A percentile compares a stretch with the other conserved stretches of the same genome.
phyloP scores from a whole-genome alignment of 2,329 filamentous ascomycete genomes.

The Cordyceps fumosorosea region DNA sequence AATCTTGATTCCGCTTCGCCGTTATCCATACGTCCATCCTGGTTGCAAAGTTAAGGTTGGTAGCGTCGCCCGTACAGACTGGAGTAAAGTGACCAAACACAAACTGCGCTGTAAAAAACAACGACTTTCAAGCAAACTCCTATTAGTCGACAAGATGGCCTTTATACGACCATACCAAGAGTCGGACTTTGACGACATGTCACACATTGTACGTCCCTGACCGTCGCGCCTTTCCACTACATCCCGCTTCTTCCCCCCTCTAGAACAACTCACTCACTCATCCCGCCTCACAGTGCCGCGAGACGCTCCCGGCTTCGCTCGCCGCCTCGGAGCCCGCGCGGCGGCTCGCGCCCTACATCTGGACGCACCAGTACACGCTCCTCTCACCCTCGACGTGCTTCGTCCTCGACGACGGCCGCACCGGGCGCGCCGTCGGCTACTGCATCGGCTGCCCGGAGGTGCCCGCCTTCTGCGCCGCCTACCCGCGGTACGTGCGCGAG shows the following conservation, averaged over 20 bases:
- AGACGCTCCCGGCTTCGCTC: conserved; percentile 40
- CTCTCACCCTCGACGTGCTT: conserved; percentile 39
- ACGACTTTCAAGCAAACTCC: not conserved
- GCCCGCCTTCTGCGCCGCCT: conserved; percentile 30
- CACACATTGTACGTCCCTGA: conserved; percentile 31
- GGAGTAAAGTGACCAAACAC: no score
- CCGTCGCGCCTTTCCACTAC: not conserved
- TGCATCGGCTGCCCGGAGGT: conserved; percentile 41
- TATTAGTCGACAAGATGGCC: conserved; percentile 29
- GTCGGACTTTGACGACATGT: conserved; percentile 34
- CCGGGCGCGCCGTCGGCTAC: conserved; percentile 40
- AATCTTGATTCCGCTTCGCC: no score
- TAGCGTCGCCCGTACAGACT: no score
- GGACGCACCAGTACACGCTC: conserved; percentile 44
- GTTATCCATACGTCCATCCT: no score
- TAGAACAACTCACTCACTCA: no score
- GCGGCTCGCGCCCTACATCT: conserved; percentile 41
- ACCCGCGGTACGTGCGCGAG: conserved; percentile 30
- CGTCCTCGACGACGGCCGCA: conserved; percentile 40
- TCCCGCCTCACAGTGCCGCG: conserved; percentile 33
- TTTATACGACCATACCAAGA: conserved; percentile 37
- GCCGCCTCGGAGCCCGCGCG: conserved; percentile 25
- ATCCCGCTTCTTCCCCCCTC: not conserved
- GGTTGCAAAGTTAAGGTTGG: no score
- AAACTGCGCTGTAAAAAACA: not conserved